Evolutionary conservation across 345 rosid genomes (phyloP), one percentile per base, ranked within the genome.

Genomic region (Microcos paniculata): DNA sequence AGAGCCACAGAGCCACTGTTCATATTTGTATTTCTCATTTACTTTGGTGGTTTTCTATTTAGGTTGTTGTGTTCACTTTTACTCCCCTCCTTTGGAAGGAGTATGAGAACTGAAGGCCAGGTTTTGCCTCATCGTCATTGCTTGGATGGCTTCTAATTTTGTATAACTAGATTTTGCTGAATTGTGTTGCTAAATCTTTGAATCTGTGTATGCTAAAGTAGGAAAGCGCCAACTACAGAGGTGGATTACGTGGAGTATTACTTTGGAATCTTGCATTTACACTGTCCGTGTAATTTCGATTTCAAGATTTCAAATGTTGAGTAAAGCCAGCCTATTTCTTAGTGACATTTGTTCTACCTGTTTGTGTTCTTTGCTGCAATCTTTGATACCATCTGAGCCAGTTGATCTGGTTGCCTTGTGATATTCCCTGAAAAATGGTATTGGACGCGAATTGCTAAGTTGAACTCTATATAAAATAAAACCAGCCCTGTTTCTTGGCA

Each of bases 1-100:
- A 31, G 14, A 18, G n/a, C n/a, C n/a, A n/a, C n/a, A n/a, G 40
- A 73, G 40, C 66, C 24, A 42, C 49, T 75, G 21, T 76, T 42
- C 33, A 70, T 64, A 16, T 18, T 31, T 73, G 52, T 43, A 57
- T 56, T 8, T 26, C 23, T 24, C 75, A 23, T 55, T 23, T 33
- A 16, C 40, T 21, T 10, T 16, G 40, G 53, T 28, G n/a, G 21
- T 71, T 57, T 57, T 8, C 52, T 13, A 57, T 76, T 61, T 26
- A 66, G 76, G 33, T 21, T 48, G 59, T 31, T 23, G 28, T 12
- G 69, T 53, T 75, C 21, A 11, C 23, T 4, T 28, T 15, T 55
- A 35, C 11, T 19, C 40, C 31, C 65, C 26, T 31, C 35, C 57
- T 14, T 18, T 56, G 67, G 63, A 31, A 42, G 26, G 57, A 59